Percentiles rank a stretch among this genome's conserved stretches.
Conservation (phyloP, 2,329 filamentous ascomycete genomes). For the Nothomitra cinnamomea region DNA sequence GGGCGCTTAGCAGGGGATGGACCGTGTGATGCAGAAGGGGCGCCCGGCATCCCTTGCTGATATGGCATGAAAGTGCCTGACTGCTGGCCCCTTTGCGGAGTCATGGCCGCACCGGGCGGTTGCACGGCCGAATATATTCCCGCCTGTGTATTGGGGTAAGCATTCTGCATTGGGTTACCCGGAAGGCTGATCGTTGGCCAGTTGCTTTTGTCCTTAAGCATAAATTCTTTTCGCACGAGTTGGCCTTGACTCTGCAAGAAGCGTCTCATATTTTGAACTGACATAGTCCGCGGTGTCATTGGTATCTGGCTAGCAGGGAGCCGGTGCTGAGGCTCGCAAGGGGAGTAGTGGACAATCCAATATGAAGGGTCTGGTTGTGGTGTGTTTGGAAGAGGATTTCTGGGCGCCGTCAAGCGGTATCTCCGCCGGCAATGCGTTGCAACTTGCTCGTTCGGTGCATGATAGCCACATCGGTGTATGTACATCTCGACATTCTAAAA, state of each 20-base stretch:
- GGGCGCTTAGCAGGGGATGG: slow-evolving; percentile 29
- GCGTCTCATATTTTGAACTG: slow-evolving; percentile 41
- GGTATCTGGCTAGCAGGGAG: slow-evolving; percentile 52
- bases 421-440: slow-evolving; percentile 66
- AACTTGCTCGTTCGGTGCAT: slow-evolving; percentile 51
- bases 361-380: slow-evolving; percentile 62
- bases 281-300: slow-evolving; percentile 38
- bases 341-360: slow-evolving; percentile 83
- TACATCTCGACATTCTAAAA: slow-evolving; percentile 72
- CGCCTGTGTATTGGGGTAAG: slow-evolving; percentile 8
- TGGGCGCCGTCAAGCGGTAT: slow-evolving; percentile 66
- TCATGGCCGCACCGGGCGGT: slow-evolving; percentile 11
- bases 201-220: slow-evolving; percentile 74
- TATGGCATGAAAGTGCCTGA: background rate
- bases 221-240: slow-evolving; percentile 80
- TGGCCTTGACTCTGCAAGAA: slow-evolving; percentile 57
- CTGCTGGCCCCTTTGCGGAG: background rate
- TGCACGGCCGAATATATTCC: background rate
- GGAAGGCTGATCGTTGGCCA: slow-evolving; percentile 76
- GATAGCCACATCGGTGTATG: slow-evolving; percentile 65
- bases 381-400: slow-evolving; percentile 48
- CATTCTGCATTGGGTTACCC: slow-evolving; percentile 15
- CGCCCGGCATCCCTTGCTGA: slow-evolving; percentile 6
- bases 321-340: slow-evolving; percentile 55
- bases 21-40: slow-evolving; percentile 13